Evolutionary conservation across 2,329 filamentous ascomycete genomes (phyloP).

Genomic region (Fusarium sp.): DNA sequence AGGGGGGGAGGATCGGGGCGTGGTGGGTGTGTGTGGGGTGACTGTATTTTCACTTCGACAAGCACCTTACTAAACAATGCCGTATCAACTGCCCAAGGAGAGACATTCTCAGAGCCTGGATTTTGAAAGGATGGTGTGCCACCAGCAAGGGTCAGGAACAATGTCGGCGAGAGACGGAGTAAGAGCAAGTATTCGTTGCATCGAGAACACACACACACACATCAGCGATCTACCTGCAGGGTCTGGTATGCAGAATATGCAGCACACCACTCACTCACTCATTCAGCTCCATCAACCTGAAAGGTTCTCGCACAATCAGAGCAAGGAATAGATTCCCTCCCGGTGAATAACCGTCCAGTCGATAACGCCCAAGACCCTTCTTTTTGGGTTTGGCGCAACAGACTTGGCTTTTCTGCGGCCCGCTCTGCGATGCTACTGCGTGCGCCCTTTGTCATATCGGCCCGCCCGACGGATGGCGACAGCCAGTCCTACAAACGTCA

Average conservation of each 20-base stretch:
- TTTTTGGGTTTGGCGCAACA: not conserved
- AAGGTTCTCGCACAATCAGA: not conserved
- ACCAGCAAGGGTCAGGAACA: constrained; percentile 9
- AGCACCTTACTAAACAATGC: not conserved
- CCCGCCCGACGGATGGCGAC: not conserved
- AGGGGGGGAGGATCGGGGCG: constrained; percentile 1
- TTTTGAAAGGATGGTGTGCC: not conserved
- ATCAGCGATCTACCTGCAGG: constrained; percentile 10
- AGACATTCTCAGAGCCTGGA: not conserved
- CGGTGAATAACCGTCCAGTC: not conserved
- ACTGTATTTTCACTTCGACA: not conserved
- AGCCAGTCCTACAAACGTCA: not conserved
- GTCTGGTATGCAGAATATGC: not conserved
- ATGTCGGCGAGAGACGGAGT: constrained; percentile 32
- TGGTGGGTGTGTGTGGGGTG: constrained; percentile 6
- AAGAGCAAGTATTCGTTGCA: not conserved
- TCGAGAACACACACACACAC: not conserved
- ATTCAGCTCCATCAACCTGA: not conserved
- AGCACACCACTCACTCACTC: not conserved
- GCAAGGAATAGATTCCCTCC: not conserved
- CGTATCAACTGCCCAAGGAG: not conserved
- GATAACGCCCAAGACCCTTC: not conserved
- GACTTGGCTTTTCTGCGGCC: constrained; percentile 29
- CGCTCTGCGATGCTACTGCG: constrained; percentile 9
- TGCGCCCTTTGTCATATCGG: constrained; percentile 7